phyloP scores from a whole-genome alignment of 2,329 filamentous ascomycete species.

The Zymoseptoria pseudotritici region DNA sequence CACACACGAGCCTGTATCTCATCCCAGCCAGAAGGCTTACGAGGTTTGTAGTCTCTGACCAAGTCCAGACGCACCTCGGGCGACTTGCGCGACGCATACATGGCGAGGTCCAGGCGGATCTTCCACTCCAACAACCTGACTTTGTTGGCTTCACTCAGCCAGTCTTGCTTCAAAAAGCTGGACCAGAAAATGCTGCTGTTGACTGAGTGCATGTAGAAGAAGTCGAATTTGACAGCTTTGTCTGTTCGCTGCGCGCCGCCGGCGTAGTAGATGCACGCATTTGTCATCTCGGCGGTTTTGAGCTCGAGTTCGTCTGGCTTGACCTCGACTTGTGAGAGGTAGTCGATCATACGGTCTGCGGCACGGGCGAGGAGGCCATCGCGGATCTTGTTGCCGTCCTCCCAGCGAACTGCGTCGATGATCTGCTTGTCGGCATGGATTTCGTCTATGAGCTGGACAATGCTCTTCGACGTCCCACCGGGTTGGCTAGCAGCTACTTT shows the following conservation, averaged over 20 bases:
- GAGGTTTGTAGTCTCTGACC: constrained; percentile 54
- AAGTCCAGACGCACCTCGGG: constrained; percentile 54
- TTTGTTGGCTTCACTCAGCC: constrained; percentile 55
- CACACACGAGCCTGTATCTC: constrained; percentile 41
- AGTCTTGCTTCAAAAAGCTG: constrained; percentile 53
- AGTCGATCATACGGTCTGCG: constrained; percentile 53
- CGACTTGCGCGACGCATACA: constrained; percentile 63
- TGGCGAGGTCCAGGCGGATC: constrained; percentile 62
- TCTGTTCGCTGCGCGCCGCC: constrained; percentile 55
- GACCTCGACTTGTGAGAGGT: constrained; percentile 49
- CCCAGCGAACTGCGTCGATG: constrained; percentile 42
- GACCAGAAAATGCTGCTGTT: constrained; percentile 70
- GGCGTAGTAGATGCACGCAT: constrained; percentile 54
- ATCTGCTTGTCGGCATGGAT: constrained; percentile 53
- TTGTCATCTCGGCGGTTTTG: constrained; percentile 62
- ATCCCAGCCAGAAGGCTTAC: constrained; percentile 36
- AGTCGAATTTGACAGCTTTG: constrained; percentile 69
- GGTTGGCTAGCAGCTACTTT: constrained; percentile 32
- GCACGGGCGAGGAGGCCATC: constrained; percentile 62
- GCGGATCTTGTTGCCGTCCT: constrained; percentile 56
- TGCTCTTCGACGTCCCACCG: constrained; percentile 26
- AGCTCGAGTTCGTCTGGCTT: constrained; percentile 49
- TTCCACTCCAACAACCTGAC: constrained; percentile 73
- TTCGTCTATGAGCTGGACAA: constrained; percentile 56
- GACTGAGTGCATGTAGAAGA: constrained; percentile 65